Conservation (phyloP, 139 green algal genomes). For the Coelastrella sp. region DNA sequence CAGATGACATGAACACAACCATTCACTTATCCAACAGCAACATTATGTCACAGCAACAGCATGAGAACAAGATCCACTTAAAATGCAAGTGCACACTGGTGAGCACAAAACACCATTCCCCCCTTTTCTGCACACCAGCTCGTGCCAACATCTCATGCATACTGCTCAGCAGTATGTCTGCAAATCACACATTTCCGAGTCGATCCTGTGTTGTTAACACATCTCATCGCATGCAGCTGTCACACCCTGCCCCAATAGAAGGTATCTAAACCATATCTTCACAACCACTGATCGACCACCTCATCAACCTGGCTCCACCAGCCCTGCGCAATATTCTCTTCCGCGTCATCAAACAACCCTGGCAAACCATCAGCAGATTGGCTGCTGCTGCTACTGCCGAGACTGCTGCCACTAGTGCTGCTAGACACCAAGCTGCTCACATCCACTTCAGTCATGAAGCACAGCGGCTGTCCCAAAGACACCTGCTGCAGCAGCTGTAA, state of each 20-base stretch:
- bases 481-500: conserved; percentile 35
- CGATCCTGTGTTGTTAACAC: too few species aligned
- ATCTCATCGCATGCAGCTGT: too few species aligned
- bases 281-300: conserved; percentile 8
- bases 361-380: background rate
- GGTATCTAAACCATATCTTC: background rate
- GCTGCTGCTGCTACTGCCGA: background rate
- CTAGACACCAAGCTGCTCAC: background rate
- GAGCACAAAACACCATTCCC: too few species aligned
- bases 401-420: background rate
- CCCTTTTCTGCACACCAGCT: too few species aligned
- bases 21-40: too few species aligned
- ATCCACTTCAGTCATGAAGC: conserved; percentile 34
- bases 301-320: conserved; percentile 16
- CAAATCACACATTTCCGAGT: too few species aligned
- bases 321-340: background rate
- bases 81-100: too few species aligned
- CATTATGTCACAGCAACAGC: too few species aligned
- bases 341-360: background rate
- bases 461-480: conserved; percentile 19
- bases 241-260: background rate
- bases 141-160: background rate
- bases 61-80: too few species aligned
- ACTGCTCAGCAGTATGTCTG: background rate
- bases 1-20: too few species aligned